Evolutionary conservation across 768 basidiomycete genomes (phyloP), one percentile per base, ranked within the genome.

Genomic region (Psilocybe tampanensis): DNA sequence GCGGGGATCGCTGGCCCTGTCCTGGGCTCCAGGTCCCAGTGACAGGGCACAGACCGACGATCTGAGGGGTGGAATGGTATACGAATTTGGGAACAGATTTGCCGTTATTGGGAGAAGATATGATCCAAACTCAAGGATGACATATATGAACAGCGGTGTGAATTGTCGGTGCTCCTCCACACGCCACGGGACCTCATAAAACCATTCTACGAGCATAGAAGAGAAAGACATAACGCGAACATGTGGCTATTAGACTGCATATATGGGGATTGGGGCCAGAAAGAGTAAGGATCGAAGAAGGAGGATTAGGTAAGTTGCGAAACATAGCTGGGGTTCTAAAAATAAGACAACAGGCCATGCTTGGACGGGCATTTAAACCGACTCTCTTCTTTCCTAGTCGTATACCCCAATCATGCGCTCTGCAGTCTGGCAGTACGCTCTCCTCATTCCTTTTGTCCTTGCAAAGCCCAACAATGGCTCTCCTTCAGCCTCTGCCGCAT

Each of bases 391-490:
- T n/a, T 4, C 3, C 4, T 5, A 39, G 17, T 22, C 44, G 22
- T 34, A 44, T 39, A 39, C 26, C 56, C 33, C 50, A 44, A 56
- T 32, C 47, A 61, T 57, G 55, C 60, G 42, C 43, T 11, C 55
- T 49, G 51, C 55, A 45, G 52, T 60, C n/a, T 57, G 55, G 60
- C 55, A 44, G 34, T 61, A 47, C 39, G 55, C 53, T 18, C 24
- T 52, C 12, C 55, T 61, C 24, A 22, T 61, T 23, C 60, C 60
- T 43, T 54, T 49, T 18, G 60, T 61, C 42, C 52, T 54, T 21
- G 55, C 55, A 9, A 51, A 56, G 29, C 43, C 50, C 18, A 24
- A 43, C 29, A n/a, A 19, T 17, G 43, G 23, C 24, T 11, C 56
- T 15, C 6, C 17, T 21, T 26, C 42, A 51, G 18, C 26, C 21